Evolutionary conservation across 768 basidiomycete species (phyloP), one percentile per base, ranked within the genome.

Genomic region (Lactifluus volemus): DNA sequence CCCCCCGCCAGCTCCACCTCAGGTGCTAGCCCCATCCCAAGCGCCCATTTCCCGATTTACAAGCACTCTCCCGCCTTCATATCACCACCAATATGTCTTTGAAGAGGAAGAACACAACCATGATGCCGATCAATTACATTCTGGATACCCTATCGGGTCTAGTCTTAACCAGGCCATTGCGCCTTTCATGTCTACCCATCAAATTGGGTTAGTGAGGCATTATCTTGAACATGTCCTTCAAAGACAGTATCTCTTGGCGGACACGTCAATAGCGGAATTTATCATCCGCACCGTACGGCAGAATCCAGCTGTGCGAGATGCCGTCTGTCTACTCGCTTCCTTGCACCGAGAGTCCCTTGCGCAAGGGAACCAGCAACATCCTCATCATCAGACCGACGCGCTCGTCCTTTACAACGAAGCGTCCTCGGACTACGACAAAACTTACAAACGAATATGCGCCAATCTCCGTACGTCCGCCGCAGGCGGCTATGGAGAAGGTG

Each of bases 221-320:
- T 90, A 91, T 69, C 78, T 86, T 68, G 69, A 75, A 49, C 75
- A 81, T 47, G 86, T 90, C 38, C 77, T 89, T 55, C 76, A 76
- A 41, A 78, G 83, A 59, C 88, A 90, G 67, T 91, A 89, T 68
- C 73, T 88, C 4, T 79, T 89, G 54, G 85, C 84, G 1, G 84
- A 83, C 70, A 70, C 72, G 5, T 68, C 73, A 5, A 74, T 77
- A 44, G 72, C 77, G 47, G 61, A 67, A 15, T 75, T 83, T 67
- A 81, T 89, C 56, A 76, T 77, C 69, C 71, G 74, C 3, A 72
- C 84, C 29, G 78, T 85, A 15, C 74, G 77, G 49, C 66, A 68
- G 15, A 78, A 76, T 52, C 66, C 73, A 4, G 74, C 76, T 5
- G 79, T 85, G 9, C 76, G 79, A 21, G 77, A 82, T 30, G 88